Conservation (phyloP, 768 basidiomycete species). For the Leucosporidium creatinivorum region DNA sequence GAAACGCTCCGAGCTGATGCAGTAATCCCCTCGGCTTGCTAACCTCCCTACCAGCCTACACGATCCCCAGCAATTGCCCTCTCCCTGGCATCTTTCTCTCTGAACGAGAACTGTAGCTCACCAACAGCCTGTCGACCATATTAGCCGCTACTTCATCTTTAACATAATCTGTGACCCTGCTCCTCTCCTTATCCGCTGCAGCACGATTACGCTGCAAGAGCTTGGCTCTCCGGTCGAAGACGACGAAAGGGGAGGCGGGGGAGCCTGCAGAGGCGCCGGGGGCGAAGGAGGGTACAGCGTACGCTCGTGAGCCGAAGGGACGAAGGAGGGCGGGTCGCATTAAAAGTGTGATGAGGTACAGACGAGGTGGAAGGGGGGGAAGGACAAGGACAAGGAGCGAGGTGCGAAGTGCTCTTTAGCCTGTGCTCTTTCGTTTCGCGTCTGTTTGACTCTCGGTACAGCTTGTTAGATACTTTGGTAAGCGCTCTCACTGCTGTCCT, state of each 20-base stretch:
- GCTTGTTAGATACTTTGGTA: too few species aligned
- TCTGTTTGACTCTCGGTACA: too few species aligned
- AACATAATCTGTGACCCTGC: slow-evolving; percentile 81
- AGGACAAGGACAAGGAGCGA: too few species aligned
- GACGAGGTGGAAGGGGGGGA: too few species aligned
- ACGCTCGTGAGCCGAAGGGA: background rate
- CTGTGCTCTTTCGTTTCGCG: too few species aligned
- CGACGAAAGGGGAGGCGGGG: slow-evolving; percentile 58
- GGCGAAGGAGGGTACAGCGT: slow-evolving; percentile 32
- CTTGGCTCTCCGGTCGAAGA: slow-evolving; percentile 81
- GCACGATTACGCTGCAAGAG: slow-evolving; percentile 68
- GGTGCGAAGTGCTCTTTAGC: too few species aligned
- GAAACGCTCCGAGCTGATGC: too few species aligned
- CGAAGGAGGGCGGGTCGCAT: background rate
- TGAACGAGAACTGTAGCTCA: slow-evolving; percentile 41
- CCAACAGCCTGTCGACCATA: slow-evolving; percentile 82
- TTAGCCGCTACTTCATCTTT: slow-evolving; percentile 82
- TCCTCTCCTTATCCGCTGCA: slow-evolving; percentile 49
- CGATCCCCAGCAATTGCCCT: slow-evolving; percentile 14
- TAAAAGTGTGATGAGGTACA: too few species aligned
- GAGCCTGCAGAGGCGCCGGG: slow-evolving; percentile 43
- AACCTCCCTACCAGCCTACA: background rate
- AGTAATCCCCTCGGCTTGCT: too few species aligned
- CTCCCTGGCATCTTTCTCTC: slow-evolving; percentile 1
- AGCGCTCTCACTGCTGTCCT: too few species aligned